A percentile compares a stretch with the other conserved stretches of the same genome.
Evolutionary conservation across 2,329 filamentous ascomycete species (phyloP).

Genomic region (Colletotrichum agaves): DNA sequence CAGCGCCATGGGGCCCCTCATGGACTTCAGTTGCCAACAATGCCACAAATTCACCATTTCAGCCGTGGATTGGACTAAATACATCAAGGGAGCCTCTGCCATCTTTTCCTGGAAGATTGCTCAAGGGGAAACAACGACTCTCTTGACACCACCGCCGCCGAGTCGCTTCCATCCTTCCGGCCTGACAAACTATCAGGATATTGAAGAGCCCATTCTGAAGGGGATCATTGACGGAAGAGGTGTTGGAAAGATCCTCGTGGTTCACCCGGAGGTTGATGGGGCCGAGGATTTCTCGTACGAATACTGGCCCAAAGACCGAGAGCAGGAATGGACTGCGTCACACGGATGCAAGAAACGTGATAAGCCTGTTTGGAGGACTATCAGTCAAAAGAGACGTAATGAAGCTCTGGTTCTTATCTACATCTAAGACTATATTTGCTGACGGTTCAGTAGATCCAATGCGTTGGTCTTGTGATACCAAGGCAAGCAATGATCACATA

Average conservation of each 20-base stretch:
- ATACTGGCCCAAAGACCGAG: not conserved
- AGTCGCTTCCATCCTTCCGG: not conserved
- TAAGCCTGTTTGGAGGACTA: not conserved
- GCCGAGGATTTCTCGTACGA: not conserved
- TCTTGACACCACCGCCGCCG: not conserved
- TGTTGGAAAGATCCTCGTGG: not conserved
- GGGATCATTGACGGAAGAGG: not conserved
- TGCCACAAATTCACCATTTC: too few relatives aligned
- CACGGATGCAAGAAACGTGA: not conserved
- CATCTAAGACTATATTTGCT: too few relatives aligned
- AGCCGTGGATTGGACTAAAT: not conserved
- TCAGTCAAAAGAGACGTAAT: not conserved
- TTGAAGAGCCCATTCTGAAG: not conserved
- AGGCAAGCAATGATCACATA: too few relatives aligned
- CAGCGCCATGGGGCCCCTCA: not conserved
- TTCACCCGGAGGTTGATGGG: not conserved
- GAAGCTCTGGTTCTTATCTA: too few relatives aligned
- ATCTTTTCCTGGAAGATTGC: slow-evolving; percentile 4
- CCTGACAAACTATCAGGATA: not conserved
- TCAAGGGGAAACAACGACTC: not conserved
- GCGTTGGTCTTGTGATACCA: too few relatives aligned
- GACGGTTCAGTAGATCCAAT: too few relatives aligned
- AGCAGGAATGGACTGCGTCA: not conserved
- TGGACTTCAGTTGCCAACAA: too few relatives aligned
- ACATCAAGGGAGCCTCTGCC: not conserved